These are phyloP conservation scores for Claviceps arundinis DNA, from an alignment of 2,329 filamentous ascomycete genomes.

Conservation along the genomic window DNA sequence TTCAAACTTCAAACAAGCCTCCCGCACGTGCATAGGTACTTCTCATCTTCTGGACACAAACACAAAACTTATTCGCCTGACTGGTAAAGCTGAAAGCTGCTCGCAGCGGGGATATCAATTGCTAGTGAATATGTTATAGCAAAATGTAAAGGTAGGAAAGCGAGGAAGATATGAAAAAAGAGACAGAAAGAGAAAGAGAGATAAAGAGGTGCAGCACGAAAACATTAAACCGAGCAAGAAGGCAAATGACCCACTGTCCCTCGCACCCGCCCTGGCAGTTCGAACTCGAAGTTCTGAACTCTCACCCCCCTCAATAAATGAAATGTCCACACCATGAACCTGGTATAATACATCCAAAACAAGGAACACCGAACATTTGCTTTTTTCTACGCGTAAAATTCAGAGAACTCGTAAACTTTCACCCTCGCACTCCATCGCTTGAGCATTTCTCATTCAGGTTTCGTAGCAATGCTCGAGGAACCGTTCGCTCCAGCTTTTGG, in stretches of 20 bases:
- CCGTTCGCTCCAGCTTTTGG: conserved; percentile 28
- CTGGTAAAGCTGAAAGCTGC: conserved; percentile 1
- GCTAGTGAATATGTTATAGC: conserved; percentile 15
- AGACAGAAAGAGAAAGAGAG: background rate
- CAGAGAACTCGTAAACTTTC: conserved; percentile 13
- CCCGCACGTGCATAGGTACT: background rate
- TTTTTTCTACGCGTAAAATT: conserved; percentile 8
- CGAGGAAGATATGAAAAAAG: background rate
- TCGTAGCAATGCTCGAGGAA: conserved; percentile 17
- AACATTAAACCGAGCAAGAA: too few species aligned
- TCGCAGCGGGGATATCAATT: conserved; percentile 14
- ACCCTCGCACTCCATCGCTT: background rate
- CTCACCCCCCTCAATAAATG: conserved; percentile 7
- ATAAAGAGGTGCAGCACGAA: background rate
- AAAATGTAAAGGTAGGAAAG: too few species aligned
- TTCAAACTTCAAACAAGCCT: background rate
- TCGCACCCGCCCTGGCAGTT: conserved; percentile 1
- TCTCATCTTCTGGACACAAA: background rate
- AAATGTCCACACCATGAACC: conserved; percentile 6
- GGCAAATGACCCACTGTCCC: background rate
- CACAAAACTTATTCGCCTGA: too few species aligned
- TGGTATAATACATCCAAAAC: conserved; percentile 8
- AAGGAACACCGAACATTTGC: conserved; percentile 9
- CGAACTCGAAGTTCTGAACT: background rate
- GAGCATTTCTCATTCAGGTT: conserved; percentile 27